These are phyloP conservation scores for Leishmania guyanensis DNA, from an alignment of 208 protist species.

Conservation along the genomic window DNA sequence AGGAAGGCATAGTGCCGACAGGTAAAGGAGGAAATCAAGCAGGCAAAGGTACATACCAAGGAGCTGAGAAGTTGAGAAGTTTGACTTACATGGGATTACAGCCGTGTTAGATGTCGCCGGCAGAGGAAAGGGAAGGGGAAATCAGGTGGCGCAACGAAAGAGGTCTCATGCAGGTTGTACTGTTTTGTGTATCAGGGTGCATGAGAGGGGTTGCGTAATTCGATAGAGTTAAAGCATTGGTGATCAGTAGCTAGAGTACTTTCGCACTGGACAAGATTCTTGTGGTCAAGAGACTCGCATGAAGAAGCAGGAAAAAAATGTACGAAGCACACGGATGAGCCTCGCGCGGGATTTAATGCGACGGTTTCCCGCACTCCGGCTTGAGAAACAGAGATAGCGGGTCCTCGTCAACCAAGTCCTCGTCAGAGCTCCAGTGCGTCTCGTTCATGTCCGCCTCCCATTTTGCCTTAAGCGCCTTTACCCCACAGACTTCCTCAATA, in stretches of 20 bases:
- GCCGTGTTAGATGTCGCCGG: too few relatives aligned
- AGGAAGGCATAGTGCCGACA: not conserved
- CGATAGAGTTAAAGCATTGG: not conserved
- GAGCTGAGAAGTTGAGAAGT: not conserved
- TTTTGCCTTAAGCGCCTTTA: constrained; percentile 70
- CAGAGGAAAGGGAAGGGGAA: not conserved
- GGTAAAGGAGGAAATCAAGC: not conserved
- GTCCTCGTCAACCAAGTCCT: constrained; percentile 13
- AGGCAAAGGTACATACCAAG: not conserved
- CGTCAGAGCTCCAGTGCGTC: constrained; percentile 32
- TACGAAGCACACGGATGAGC: not conserved
- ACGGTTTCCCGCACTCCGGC: not conserved
- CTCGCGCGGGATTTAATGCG: not conserved
- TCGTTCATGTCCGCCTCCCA: constrained; percentile 39
- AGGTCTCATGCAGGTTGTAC: not conserved
- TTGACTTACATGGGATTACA: too few relatives aligned
- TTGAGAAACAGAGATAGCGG: not conserved
- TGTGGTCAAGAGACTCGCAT: not conserved
- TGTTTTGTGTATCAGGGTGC: too few relatives aligned
- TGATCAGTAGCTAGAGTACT: not conserved
- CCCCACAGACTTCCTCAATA: constrained; percentile 77
- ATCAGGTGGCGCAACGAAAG: not conserved
- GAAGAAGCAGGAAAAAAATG: not conserved
- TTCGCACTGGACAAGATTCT: not conserved
- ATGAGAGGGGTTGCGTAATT: not conserved